Evolutionary conservation across 1,139 yeast genomes (phyloP).

Genomic region (Geotrichum siamense): DNA sequence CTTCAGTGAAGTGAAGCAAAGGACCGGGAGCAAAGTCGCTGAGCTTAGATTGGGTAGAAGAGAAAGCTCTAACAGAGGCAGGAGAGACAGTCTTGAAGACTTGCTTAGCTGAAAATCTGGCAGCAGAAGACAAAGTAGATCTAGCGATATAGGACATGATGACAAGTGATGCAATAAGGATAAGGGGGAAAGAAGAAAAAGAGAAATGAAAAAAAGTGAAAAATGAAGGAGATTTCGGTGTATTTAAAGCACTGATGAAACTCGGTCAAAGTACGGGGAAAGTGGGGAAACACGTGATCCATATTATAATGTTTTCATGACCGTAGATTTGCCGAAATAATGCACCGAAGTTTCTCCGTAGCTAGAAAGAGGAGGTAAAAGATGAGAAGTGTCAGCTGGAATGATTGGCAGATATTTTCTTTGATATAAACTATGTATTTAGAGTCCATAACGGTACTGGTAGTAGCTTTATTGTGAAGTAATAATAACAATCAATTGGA

Average conservation of each 20-base stretch:
- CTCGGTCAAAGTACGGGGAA: constrained; percentile 12
- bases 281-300: constrained; percentile 12
- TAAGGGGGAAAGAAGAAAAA: constrained; percentile 1
- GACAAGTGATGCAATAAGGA: neutral
- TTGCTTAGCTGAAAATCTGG: constrained; percentile 3
- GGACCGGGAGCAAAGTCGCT: constrained; percentile 12
- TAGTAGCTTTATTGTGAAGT: too few species aligned
- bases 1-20: constrained; percentile 33
- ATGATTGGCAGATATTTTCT: too few species aligned
- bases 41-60: constrained; percentile 6
- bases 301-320: neutral
- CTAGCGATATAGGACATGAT: constrained; percentile 10
- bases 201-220: neutral
- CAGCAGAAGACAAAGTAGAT: constrained; percentile 7
- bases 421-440: too few species aligned
- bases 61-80: constrained; percentile 4
- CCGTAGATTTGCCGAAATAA: constrained; percentile 1
- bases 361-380: too few species aligned
- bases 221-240: neutral
- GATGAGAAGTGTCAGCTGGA: too few species aligned
- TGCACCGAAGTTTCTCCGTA: too few species aligned
- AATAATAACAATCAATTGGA: too few species aligned
- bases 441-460: too few species aligned
- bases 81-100: neutral
- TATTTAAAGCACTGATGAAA: neutral